phyloP scores from a whole-genome alignment of 2,329 filamentous ascomycete genomes.

The Gremmenia infestans region DNA sequence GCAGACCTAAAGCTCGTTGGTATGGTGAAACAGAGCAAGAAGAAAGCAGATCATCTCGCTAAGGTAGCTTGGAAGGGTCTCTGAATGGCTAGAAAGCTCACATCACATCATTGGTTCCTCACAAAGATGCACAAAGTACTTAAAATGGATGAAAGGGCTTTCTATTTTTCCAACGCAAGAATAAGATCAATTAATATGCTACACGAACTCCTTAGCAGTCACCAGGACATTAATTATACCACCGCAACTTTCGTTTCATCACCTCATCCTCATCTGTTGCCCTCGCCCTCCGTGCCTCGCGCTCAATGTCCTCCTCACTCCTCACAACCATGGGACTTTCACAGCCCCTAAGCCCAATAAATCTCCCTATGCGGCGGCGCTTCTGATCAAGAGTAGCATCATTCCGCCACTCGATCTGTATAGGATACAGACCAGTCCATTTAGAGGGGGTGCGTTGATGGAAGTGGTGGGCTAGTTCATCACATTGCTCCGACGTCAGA shows the following conservation, averaged over 20 bases:
- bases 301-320: slow-evolving; percentile 31
- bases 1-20: slow-evolving; percentile 83
- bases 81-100: slow-evolving; percentile 28
- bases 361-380: slow-evolving; percentile 65
- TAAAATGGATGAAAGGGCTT: neutral
- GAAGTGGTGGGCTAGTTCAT: slow-evolving; percentile 67
- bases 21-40: slow-evolving; percentile 82
- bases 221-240: slow-evolving; percentile 14
- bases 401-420: slow-evolving; percentile 58
- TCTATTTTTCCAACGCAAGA: too few relatives aligned
- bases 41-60: slow-evolving; percentile 86
- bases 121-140: neutral
- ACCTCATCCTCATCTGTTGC: slow-evolving; percentile 22
- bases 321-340: slow-evolving; percentile 40
- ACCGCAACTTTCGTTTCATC: slow-evolving; percentile 21
- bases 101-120: neutral
- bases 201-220: neutral
- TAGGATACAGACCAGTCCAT: slow-evolving; percentile 59
- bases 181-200: too few relatives aligned
- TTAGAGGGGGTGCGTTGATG: slow-evolving; percentile 58
- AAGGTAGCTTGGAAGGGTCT: slow-evolving; percentile 80
- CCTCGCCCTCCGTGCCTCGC: slow-evolving; percentile 38
- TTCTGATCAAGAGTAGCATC: slow-evolving; percentile 55
- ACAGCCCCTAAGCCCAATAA: slow-evolving; percentile 65
- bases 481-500: slow-evolving; percentile 65